Base-by-base conservation (phyloP, 768 basidiomycete species). In the Dentipellis sp. region DNA sequence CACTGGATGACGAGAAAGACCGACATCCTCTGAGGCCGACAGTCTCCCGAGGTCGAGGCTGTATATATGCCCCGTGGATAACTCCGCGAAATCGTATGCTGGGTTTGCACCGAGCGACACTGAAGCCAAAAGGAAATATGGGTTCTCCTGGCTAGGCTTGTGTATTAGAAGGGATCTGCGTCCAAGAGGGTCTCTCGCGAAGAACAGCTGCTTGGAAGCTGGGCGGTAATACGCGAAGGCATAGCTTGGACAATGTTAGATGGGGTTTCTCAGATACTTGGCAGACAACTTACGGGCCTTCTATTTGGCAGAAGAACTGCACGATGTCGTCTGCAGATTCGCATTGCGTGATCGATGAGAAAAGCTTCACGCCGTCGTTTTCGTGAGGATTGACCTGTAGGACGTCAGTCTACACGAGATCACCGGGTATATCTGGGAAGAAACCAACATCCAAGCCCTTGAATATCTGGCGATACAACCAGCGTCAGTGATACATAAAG, bases 121-220 rank as follows among this genome's bases (percentile, higher is more conserved):
- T 0, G 90, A 92, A 8, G 82, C 67, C 23, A 93, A 69, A 35
- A 88, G 64, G 45, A 91, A 72, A 58, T 76, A 77, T 0, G 86
- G 82, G 4, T 69, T 69, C 16, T 54, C 51, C 1, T 59, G 39
- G 12, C 76, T 77, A 29, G 86, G 86, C 56, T 68, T 73, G 56
- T 87, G 87, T 35, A 90, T 72, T 7, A 95, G 72, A 7, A 95
- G 75, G n/a, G 92, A 94, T 49, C 93, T 79, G 38, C 92, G 79
- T 7, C 92, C 92, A 2, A 94, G 78, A 3, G 91, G 90, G 68
- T 95, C 92, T 53, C 91, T 77, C 14, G 78, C 86, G 64, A 86
- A 92, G 69, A 81, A 88, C 9, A 95, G 63, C 35, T 68, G 75
- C 34, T 71, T 66, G 8, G 75, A 71, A 66, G 69, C 84, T 85